phyloP scores from a whole-genome alignment of 139 green algal genomes.

The Tetradesmus lagerheimii region DNA sequence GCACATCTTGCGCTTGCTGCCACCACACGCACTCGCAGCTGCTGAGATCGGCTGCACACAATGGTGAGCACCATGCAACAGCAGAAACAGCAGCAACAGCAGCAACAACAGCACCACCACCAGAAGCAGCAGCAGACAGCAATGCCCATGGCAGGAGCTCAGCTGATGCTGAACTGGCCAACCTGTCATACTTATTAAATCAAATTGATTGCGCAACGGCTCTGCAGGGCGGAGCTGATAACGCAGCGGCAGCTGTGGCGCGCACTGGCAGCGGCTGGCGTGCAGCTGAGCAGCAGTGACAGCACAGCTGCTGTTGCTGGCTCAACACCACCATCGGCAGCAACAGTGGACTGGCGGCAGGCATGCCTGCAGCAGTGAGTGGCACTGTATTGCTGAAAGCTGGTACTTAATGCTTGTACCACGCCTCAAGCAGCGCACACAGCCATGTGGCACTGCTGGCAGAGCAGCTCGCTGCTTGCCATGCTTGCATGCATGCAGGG shows the following conservation, averaged over 20 bases:
- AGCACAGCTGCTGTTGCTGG: not conserved
- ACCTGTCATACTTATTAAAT: not conserved
- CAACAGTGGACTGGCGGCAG: not conserved
- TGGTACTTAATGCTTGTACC: no score
- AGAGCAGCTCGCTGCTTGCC: not conserved
- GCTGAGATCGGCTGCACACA: not conserved
- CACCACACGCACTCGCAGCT: not conserved
- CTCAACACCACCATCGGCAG: not conserved
- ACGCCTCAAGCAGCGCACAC: no score
- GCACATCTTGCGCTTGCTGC: not conserved
- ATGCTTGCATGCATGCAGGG: no score
- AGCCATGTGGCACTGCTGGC: not conserved
- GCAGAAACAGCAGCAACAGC: not conserved
- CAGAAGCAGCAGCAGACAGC: not conserved
- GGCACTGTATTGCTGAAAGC: no score
- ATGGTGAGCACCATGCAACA: not conserved
- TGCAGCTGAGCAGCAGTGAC: not conserved
- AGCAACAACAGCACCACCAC: no score
- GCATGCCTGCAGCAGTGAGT: not conserved
- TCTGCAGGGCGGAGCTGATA: not conserved
- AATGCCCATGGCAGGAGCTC: not conserved
- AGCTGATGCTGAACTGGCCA: not conserved
- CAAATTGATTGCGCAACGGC: not conserved
- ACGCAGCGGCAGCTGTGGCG: conserved; percentile 3
- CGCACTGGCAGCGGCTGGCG: not conserved